These are phyloP conservation scores for Pythium pyrilobum DNA, from an alignment of 352 stramenopile genomes.

Conservation along the genomic window DNA sequence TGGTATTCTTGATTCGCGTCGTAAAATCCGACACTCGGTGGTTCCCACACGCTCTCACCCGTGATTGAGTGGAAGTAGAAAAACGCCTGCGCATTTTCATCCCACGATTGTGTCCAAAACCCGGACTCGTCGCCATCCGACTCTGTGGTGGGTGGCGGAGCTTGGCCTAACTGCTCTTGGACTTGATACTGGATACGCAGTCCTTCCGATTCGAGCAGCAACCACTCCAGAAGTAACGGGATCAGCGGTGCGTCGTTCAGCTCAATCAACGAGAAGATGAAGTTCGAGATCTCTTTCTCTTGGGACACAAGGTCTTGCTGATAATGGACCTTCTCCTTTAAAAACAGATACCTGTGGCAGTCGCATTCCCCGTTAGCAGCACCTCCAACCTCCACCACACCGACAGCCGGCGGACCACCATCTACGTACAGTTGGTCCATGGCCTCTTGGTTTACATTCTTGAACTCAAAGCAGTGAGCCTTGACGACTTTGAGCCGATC, in stretches of 20 bases:
- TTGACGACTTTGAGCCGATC: conserved; percentile 62
- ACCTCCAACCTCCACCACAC: too few relatives aligned
- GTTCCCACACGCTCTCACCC: conserved; percentile 57
- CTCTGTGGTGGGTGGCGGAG: neutral
- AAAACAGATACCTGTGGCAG: conserved; percentile 74
- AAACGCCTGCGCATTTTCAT: conserved; percentile 45
- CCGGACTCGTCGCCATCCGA: conserved; percentile 23
- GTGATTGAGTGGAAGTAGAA: conserved; percentile 66
- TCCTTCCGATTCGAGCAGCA: conserved; percentile 67
- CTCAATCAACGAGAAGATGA: conserved; percentile 57
- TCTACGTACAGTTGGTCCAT: conserved; percentile 64
- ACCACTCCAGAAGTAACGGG: conserved; percentile 66
- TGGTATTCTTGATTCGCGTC: conserved; percentile 60
- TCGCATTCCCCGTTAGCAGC: too few relatives aligned
- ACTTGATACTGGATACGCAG: conserved; percentile 59
- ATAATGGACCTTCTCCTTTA: conserved; percentile 80
- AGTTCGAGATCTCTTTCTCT: conserved; percentile 56
- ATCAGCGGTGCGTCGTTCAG: conserved; percentile 51
- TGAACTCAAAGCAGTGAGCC: conserved; percentile 63
- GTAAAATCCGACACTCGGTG: conserved; percentile 48
- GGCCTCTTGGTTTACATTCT: conserved; percentile 37
- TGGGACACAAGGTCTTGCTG: conserved; percentile 63
- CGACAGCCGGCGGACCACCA: too few relatives aligned
- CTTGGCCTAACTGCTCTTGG: conserved; percentile 43
- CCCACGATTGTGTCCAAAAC: conserved; percentile 65